Evolutionary conservation across 129 eudicot species (phyloP).

Genomic region (Glebionis coronaria): DNA sequence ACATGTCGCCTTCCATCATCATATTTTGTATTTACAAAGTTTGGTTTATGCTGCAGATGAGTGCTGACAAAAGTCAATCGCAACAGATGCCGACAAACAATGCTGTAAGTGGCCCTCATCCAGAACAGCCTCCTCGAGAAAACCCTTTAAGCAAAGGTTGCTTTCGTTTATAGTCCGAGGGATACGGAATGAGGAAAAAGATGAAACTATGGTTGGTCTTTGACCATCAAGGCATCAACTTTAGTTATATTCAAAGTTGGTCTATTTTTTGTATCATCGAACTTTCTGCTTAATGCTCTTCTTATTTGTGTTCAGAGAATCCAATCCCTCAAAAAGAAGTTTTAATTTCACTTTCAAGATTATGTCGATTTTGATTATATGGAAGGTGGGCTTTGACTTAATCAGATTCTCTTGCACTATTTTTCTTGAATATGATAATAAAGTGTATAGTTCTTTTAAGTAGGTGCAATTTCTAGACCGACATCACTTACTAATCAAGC

Average conservation of each 20-base stretch:
- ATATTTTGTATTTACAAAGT: slow-evolving; percentile 10
- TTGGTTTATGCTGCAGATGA: slow-evolving; percentile 18
- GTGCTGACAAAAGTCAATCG: slow-evolving; percentile 39
- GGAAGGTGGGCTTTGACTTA: slow-evolving; percentile 70
- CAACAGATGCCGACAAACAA: slow-evolving; percentile 35
- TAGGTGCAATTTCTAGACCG: slow-evolving; percentile 83
- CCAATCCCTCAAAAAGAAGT: too few relatives aligned
- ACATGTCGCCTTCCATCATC: background rate
- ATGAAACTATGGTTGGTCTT: slow-evolving; percentile 68
- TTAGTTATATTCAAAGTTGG: background rate
- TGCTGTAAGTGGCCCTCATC: slow-evolving; percentile 40
- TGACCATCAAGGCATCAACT: slow-evolving; percentile 22
- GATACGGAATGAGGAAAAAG: slow-evolving; percentile 84
- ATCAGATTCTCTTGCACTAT: too few relatives aligned
- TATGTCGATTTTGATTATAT: slow-evolving; percentile 87
- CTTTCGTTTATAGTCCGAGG: slow-evolving; percentile 88
- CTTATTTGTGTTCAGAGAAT: too few relatives aligned
- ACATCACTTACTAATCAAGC: slow-evolving; percentile 89
- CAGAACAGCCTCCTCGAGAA: slow-evolving; percentile 40
- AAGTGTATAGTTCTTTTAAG: too few relatives aligned
- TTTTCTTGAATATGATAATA: too few relatives aligned
- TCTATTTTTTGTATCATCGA: too few relatives aligned
- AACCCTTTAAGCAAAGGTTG: slow-evolving; percentile 77
- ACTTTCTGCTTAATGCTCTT: too few relatives aligned
- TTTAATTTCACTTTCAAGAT: slow-evolving; percentile 79